Base-by-base conservation (phyloP, 2,329 filamentous ascomycete species). In the Penicillium sp. region DNA sequence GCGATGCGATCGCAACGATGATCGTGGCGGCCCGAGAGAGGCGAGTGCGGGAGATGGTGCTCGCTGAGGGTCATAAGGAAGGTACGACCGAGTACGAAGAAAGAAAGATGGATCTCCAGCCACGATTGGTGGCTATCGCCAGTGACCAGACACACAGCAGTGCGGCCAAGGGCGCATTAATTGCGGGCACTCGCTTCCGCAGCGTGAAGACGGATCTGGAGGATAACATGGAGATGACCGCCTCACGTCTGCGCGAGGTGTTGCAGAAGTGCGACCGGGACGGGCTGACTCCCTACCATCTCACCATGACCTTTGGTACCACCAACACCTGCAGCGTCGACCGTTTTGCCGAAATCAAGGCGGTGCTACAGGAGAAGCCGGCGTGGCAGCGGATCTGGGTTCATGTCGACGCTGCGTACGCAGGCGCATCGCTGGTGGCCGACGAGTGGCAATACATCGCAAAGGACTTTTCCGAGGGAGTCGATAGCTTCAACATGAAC, bases 401-500 rank as follows among this genome's bases (percentile, higher is more conserved):
- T 16, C 91, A 97, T 69, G 81, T 96, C 44, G 91, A 97, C 69
- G 91, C 88, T 9, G 91, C 91, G 0, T 96, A 95, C 68, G 91
- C 91, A 0, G 91, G 91, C 2, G 83, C 88, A 0, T 87, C 90
- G 0, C 80, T 97, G 3, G 74, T 95, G 3, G 84, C 86, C 18
- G 85, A 89, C 2, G 88, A 95, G 67, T 86, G 87, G 69, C 86
- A 89, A 53, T 77, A 84, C 56, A 76, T 89, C 40, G 76, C 83
- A 1, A 63, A 73, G 18, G 71, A 80, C 7, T 77, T 91, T 41
- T 63, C 63, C 0, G 71, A 75, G 1, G 71, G 75, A 18, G 89
- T 95, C 64, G 87, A 95, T 73, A 89, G 85, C 54, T 95, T 95
- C 77, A 85, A 95, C 70, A 82, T 91, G 74, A 97, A 96, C 74